Conservation (phyloP, 2,329 filamentous ascomycete genomes). For the Trichoderma hamatum region DNA sequence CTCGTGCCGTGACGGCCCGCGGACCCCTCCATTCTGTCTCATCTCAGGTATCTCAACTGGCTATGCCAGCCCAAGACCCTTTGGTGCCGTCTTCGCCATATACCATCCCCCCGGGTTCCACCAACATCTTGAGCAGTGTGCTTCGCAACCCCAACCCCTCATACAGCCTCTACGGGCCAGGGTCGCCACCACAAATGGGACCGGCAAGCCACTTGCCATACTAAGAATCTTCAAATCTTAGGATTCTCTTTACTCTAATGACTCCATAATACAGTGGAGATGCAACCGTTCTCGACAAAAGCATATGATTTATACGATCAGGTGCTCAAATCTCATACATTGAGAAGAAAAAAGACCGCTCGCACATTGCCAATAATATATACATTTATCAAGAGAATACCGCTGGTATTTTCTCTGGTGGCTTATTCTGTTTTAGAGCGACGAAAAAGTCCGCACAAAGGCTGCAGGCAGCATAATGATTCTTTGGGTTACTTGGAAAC, state of each 20-base stretch:
- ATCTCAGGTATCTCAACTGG: conserved; percentile 34
- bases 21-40: conserved; percentile 31
- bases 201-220: conserved; percentile 50
- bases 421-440: not conserved
- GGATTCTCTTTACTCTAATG: conserved; percentile 25
- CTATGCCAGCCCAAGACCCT: conserved; percentile 38
- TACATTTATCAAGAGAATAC: not conserved
- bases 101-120: conserved; percentile 38
- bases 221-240: conserved; percentile 33
- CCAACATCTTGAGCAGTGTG: conserved; percentile 35
- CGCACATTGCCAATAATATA: not conserved
- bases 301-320: not conserved
- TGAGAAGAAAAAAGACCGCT: not conserved
- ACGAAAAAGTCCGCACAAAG: conserved; percentile 1
- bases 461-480: not conserved
- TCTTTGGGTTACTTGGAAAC: not conserved
- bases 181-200: conserved; percentile 43
- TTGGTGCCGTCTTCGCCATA: conserved; percentile 39
- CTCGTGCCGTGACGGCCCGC: conserved; percentile 62
- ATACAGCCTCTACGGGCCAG: conserved; percentile 53
- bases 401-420: not conserved
- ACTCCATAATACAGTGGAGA: not conserved
- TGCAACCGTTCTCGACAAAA: not conserved
- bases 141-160: conserved; percentile 37
- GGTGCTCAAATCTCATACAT: not conserved